Evolutionary conservation across 1,284 basidiomycete genomes (phyloP).

Genomic region (Xerocomus amazonicus): DNA sequence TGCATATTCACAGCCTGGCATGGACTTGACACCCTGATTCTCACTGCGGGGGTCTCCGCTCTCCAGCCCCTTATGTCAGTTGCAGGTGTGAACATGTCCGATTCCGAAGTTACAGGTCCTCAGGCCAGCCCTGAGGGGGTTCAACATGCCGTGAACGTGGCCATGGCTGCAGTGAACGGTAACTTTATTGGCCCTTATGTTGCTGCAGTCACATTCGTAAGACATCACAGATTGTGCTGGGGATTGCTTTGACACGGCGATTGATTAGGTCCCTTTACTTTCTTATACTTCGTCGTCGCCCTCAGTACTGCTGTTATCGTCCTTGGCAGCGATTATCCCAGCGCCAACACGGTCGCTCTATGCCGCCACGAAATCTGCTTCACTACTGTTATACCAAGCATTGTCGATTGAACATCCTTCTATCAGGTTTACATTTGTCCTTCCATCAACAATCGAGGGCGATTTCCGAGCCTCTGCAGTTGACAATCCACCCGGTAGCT

Average conservation of each 20-base stretch:
- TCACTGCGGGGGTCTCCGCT: constrained; percentile 85
- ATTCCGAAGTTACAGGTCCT: constrained; percentile 30
- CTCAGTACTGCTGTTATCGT: constrained; percentile 77
- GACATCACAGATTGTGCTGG: constrained; percentile 24
- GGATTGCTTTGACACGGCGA: not conserved
- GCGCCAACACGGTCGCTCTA: constrained; percentile 87
- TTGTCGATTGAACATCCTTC: constrained; percentile 75
- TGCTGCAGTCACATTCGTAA: constrained; percentile 63
- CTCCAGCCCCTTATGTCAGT: constrained; percentile 74
- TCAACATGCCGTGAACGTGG: constrained; percentile 48
- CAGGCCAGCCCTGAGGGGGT: constrained; percentile 49
- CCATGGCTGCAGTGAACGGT: constrained; percentile 49
- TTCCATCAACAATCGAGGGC: constrained; percentile 70
- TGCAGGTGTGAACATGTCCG: constrained; percentile 54
- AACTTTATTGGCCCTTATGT: constrained; percentile 68
- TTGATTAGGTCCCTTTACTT: constrained; percentile 71
- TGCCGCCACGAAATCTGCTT: constrained; percentile 80
- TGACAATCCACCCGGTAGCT: constrained; percentile 45
- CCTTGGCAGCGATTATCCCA: constrained; percentile 76
- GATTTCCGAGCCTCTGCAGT: constrained; percentile 77
- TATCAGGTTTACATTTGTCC: constrained; percentile 54
- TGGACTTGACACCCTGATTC: constrained; percentile 81
- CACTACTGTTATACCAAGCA: constrained; percentile 74
- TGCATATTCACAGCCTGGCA: constrained; percentile 57
- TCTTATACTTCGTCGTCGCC: constrained; percentile 66